A percentile compares a stretch with the other conserved stretches of the same genome.
Conservation (phyloP, 768 basidiomycete genomes). For the Xerocomellus intermedius region DNA sequence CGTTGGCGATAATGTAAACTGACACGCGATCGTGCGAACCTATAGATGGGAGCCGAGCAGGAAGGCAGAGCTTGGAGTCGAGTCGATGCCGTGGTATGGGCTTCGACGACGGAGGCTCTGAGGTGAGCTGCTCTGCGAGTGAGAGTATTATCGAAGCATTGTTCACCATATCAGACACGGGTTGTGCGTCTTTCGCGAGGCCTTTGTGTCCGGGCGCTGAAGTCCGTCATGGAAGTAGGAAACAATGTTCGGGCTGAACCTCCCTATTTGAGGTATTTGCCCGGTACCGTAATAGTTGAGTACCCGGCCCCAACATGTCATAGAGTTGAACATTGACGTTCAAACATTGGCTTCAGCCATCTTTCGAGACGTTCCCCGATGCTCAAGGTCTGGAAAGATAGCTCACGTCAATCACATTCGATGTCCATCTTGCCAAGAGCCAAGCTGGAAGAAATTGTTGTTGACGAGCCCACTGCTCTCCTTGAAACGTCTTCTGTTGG, state of each 20-base stretch:
- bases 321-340: background rate
- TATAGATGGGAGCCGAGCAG: conserved; percentile 64
- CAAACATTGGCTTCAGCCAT: background rate
- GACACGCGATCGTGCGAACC: conserved; percentile 39
- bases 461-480: conserved; percentile 22
- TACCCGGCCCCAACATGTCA: background rate
- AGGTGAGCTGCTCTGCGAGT: conserved; percentile 28
- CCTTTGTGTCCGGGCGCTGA: background rate
- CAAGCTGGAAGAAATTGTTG: conserved; percentile 29
- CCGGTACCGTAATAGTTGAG: background rate
- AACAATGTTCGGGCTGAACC: background rate
- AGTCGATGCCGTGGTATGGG: conserved; percentile 41
- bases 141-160: conserved; percentile 40
- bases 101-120: conserved; percentile 14
- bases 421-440: background rate
- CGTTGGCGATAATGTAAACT: conserved; percentile 19
- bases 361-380: conserved; percentile 5
- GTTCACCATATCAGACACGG: conserved; percentile 45
- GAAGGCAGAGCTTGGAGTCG: conserved; percentile 56
- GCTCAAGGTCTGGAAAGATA: conserved; percentile 26
- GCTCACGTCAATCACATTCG: conserved; percentile 7
- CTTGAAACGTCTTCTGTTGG: conserved; percentile 15
- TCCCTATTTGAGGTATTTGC: conserved; percentile 6
- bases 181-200: background rate
- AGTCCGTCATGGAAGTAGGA: conserved; percentile 17